Conservation (phyloP, 805 yeast genomes). For the Ogataea trehalophila region DNA sequence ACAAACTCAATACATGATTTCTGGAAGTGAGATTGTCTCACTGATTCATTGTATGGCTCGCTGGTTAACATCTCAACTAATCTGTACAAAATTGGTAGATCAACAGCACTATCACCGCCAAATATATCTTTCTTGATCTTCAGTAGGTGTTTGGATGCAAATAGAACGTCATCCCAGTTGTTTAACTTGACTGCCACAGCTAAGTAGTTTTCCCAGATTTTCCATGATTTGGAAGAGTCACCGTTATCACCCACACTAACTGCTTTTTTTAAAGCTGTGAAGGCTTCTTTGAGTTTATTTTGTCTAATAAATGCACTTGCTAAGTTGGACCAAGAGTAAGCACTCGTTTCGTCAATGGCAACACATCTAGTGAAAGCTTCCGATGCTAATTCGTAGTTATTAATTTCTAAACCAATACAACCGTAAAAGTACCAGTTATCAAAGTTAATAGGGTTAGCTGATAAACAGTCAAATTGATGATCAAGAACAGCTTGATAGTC, state of each 20-base stretch:
- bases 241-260: conserved; percentile 59
- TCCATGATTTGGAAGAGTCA: conserved; percentile 60
- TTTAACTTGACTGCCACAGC: conserved; percentile 73
- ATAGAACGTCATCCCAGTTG: conserved; percentile 86
- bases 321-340: conserved; percentile 88
- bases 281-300: conserved; percentile 71
- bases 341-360: conserved; percentile 71
- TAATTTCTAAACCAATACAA: conserved; percentile 75
- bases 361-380: conserved; percentile 93
- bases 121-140: conserved; percentile 46
- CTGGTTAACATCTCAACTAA: conserved; percentile 62
- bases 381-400: conserved; percentile 70
- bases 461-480: conserved; percentile 71
- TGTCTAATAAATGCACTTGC: conserved; percentile 70
- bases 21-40: conserved; percentile 56
- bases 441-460: conserved; percentile 65
- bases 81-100: conserved; percentile 69
- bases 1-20: conserved; percentile 63
- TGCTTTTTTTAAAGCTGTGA: conserved; percentile 79
- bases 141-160: conserved; percentile 64
- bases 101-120: conserved; percentile 61
- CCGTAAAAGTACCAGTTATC: conserved; percentile 93
- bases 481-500: conserved; percentile 50
- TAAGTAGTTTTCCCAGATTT: conserved; percentile 83
- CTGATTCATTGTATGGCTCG: conserved; percentile 35